Evolutionary conservation across 1,284 basidiomycete species (phyloP).

Genomic region (Ganoderma lingzhi): DNA sequence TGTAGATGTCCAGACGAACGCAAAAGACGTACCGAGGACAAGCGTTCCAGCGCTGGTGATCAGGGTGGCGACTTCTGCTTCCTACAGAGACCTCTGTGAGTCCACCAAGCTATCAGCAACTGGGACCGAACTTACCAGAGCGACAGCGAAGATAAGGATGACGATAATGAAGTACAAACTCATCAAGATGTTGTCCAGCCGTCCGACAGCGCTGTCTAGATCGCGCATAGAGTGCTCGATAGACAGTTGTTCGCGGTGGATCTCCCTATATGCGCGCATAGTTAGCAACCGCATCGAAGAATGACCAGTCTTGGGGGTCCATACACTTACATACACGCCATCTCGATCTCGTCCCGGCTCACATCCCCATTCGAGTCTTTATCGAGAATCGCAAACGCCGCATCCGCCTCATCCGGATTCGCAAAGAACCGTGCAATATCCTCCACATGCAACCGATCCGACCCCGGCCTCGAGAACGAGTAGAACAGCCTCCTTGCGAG

Average conservation of each 20-base stretch:
- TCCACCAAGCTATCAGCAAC: background rate
- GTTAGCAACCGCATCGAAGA: background rate
- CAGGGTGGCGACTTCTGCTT: constrained; percentile 75
- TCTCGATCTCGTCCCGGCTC: constrained; percentile 78
- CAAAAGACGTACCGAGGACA: constrained; percentile 65
- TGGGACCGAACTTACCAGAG: constrained; percentile 53
- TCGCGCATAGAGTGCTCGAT: constrained; percentile 92
- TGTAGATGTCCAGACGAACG: background rate
- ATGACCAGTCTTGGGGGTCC: background rate
- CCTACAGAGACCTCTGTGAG: constrained; percentile 45
- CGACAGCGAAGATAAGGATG: constrained; percentile 78
- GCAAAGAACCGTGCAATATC: constrained; percentile 84
- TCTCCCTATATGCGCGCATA: constrained; percentile 54
- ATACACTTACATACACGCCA: constrained; percentile 68
- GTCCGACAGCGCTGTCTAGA: constrained; percentile 88
- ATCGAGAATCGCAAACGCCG: constrained; percentile 82
- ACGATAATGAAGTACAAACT: constrained; percentile 72
- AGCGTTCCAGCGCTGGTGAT: constrained; percentile 86
- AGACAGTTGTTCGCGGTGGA: constrained; percentile 87
- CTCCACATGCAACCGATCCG: constrained; percentile 66
- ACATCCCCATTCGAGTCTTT: constrained; percentile 86
- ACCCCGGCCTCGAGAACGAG: constrained; percentile 78
- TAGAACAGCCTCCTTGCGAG: constrained; percentile 89
- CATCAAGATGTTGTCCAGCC: constrained; percentile 81
- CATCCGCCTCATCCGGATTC: constrained; percentile 69